Conservation (phyloP, 2,329 filamentous ascomycete genomes). For the Ilyonectria mors-panacis region DNA sequence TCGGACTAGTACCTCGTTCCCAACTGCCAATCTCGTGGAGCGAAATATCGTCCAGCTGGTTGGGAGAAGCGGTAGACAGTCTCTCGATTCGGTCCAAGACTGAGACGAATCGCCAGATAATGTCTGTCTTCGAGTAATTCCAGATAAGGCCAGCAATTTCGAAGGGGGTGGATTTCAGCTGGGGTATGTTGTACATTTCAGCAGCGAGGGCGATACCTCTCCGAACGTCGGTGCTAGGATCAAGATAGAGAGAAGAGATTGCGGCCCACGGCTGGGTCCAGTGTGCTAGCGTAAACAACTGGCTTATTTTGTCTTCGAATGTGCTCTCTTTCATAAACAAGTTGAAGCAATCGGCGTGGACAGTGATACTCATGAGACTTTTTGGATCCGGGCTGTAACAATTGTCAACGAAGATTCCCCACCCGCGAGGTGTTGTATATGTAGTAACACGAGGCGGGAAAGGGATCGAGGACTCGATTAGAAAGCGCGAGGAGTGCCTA, state of each 20-base stretch:
- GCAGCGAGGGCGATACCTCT: background rate
- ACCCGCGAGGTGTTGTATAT: background rate
- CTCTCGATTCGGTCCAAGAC: conserved; percentile 1
- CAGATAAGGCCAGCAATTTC: conserved; percentile 4
- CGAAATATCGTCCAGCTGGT: background rate
- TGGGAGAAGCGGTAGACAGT: background rate
- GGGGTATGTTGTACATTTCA: conserved; percentile 4
- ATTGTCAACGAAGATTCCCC: background rate
- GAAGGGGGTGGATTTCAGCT: background rate
- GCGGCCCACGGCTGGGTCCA: background rate
- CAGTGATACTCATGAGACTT: background rate
- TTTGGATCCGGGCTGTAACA: background rate
- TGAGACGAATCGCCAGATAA: background rate
- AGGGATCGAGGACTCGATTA: background rate
- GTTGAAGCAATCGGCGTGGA: background rate
- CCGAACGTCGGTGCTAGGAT: background rate
- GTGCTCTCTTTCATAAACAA: background rate
- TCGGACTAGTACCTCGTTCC: conserved; percentile 1
- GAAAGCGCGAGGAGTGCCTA: background rate
- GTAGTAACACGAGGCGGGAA: background rate
- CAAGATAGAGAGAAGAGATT: background rate
- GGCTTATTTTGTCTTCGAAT: background rate
- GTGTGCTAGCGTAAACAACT: background rate
- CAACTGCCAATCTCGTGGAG: background rate
- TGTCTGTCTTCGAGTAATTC: background rate